A percentile compares a stretch with the other conserved stretches of the same genome.
Conservation (phyloP, 768 basidiomycete species). For the Suillus decipiens region DNA sequence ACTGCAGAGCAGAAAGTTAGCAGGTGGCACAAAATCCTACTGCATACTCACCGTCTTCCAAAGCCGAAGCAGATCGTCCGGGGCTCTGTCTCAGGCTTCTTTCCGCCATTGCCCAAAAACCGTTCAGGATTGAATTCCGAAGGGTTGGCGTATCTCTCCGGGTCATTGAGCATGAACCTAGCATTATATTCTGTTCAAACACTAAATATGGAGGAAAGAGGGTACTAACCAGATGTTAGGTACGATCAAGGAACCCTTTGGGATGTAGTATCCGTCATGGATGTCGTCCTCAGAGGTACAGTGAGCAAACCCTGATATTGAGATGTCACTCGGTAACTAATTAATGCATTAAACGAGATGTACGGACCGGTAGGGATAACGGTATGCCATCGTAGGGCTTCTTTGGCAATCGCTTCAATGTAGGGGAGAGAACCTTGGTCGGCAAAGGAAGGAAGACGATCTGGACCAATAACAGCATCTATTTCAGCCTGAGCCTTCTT, state of each 20-base stretch:
- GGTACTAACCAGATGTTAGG: conserved; percentile 24
- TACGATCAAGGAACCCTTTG: conserved; percentile 40
- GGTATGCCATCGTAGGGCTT: conserved; percentile 49
- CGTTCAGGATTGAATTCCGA: conserved; percentile 55
- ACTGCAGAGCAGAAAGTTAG: conserved; percentile 11
- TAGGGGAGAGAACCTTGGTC: conserved; percentile 63
- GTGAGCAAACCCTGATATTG: conserved; percentile 40
- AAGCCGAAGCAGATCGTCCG: conserved; percentile 63
- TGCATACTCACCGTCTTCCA: conserved; percentile 49
- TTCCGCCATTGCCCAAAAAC: conserved; percentile 36
- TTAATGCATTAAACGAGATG: conserved; percentile 30
- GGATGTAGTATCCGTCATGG: conserved; percentile 62
- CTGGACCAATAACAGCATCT: conserved; percentile 57
- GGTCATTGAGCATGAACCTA: conserved; percentile 27
- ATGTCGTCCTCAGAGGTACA: conserved; percentile 60
- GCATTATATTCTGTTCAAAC: background rate
- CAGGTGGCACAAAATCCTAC: conserved; percentile 7
- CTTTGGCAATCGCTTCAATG: conserved; percentile 58
- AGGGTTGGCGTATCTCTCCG: conserved; percentile 46
- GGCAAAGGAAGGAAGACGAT: conserved; percentile 59
- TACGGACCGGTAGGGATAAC: conserved; percentile 43
- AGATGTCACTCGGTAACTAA: conserved; percentile 34
- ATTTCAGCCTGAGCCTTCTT: conserved; percentile 66
- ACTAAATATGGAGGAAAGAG: conserved; percentile 13
- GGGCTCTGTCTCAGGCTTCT: conserved; percentile 49